Evolutionary conservation across 768 basidiomycete species (phyloP), one percentile per base, ranked within the genome.

Genomic region (Mycena vitilis): DNA sequence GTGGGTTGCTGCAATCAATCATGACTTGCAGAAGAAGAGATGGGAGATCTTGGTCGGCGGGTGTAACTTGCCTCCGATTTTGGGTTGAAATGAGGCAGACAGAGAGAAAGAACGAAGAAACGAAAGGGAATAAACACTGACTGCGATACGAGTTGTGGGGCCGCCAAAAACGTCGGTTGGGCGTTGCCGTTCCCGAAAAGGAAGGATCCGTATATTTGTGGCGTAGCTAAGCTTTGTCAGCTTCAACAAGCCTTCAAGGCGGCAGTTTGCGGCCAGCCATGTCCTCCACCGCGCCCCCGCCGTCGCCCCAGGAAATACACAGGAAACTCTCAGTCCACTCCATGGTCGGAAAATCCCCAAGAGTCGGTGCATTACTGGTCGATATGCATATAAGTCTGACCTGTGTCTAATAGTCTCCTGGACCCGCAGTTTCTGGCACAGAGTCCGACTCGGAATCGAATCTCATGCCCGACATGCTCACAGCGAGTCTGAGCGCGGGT

Each of bases 391-490:
- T 5, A 16, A 18, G 45, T 25, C 36, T 68, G 34, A 58, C 67
- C 23, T 36, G n/a, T 37, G 7, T 6, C 45, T 36, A 20, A 70
- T 52, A 65, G 63, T 69, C 25, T 36, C 63, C 73, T 23, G 63
- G 73, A 16, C 36, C 53, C 40, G 53, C 30, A 49, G 82, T 91
- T 16, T 93, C 93, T 63, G 91, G 92, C 42, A 92, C 89, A 65
- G 94, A 95, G 78, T 94, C 92, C n/a, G 94, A 95, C 78, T 94
- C 93, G 47, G 94, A 95, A 79, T 91, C 92, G 8, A 82, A 88
- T 63, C 73, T 88, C 69, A 80, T 85, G 0, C 86, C 89, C 40
- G 91, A 91, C 71, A 72, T 84, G 44, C 74, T 81, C 55, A 78
- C 83, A 40, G 40, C 11, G 40, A 40, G 6, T 76, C 85, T 40